Conservation (phyloP, 2,329 filamentous ascomycete genomes). For the Fusarium poae region DNA sequence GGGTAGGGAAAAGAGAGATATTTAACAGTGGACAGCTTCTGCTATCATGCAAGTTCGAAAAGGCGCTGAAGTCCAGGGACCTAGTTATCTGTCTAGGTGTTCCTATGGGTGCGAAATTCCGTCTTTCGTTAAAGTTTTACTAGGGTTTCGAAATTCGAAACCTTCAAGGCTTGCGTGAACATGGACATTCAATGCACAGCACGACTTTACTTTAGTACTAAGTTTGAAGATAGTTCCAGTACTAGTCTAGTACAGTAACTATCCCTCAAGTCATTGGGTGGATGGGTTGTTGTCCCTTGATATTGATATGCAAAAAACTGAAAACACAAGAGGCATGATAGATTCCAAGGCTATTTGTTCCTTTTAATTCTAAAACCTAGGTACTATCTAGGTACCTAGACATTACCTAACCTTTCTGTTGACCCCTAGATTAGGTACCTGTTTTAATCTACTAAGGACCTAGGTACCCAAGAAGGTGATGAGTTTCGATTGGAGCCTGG, state of each 20-base stretch:
- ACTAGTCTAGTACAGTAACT: no score
- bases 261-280: neutral
- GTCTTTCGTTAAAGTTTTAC: constrained; percentile 11
- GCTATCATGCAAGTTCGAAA: constrained; percentile 1
- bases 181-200: neutral
- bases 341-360: neutral
- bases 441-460: no score
- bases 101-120: neutral
- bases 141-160: constrained; percentile 3
- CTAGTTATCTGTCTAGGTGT: neutral
- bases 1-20: no score
- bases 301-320: neutral
- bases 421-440: neutral
- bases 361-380: no score
- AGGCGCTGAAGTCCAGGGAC: constrained; percentile 13
- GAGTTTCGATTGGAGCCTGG: neutral
- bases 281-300: neutral
- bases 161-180: neutral
- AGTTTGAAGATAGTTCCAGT: neutral
- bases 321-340: neutral
- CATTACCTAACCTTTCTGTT: neutral
- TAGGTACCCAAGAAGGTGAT: neutral
- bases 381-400: no score
- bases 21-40: constrained; percentile 11
- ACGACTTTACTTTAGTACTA: neutral